These are phyloP conservation scores for Pichia nanzhaoensis DNA, from an alignment of 805 yeast genomes.

Conservation along the genomic window DNA sequence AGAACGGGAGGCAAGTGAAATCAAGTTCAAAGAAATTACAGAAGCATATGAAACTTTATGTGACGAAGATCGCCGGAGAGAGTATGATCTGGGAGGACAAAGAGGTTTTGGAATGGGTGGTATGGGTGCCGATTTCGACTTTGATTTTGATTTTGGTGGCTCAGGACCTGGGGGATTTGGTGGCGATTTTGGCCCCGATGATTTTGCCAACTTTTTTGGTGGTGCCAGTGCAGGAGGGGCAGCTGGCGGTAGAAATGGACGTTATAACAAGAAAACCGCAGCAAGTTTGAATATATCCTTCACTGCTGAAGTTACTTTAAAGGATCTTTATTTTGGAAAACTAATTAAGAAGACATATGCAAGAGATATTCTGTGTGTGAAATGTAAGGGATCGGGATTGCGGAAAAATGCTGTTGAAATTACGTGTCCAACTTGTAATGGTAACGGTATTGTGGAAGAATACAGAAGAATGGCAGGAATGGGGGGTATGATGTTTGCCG, in stretches of 20 bases:
- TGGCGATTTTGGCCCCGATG: conserved; percentile 51
- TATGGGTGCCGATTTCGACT: conserved; percentile 25
- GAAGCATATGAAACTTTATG: conserved; percentile 80
- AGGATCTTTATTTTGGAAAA: conserved; percentile 76
- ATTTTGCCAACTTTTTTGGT: conserved; percentile 67
- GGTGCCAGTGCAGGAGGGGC: conserved; percentile 35
- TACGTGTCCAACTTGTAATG: conserved; percentile 63
- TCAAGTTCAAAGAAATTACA: conserved; percentile 72
- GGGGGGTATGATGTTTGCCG: conserved; percentile 68
- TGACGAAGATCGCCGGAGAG: conserved; percentile 55
- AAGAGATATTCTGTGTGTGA: conserved; percentile 63
- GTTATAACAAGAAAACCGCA: conserved; percentile 29
- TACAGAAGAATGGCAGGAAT: conserved; percentile 48
- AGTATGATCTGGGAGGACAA: conserved; percentile 42
- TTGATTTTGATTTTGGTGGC: conserved; percentile 16
- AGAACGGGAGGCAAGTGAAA: conserved; percentile 60
- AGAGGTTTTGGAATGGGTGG: conserved; percentile 2
- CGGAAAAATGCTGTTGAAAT: conserved; percentile 48
- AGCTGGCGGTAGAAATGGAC: conserved; percentile 19
- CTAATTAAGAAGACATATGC: conserved; percentile 65
- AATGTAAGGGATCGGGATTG: conserved; percentile 75
- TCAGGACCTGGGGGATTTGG: conserved; percentile 17
- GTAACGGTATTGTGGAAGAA: conserved; percentile 57
- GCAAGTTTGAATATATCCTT: conserved; percentile 42
- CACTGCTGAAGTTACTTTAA: conserved; percentile 57